A percentile compares a stretch with the other conserved stretches of the same genome.
Evolutionary conservation across 1,284 basidiomycete genomes (phyloP).

Genomic region (Leccinum glutinopallens): DNA sequence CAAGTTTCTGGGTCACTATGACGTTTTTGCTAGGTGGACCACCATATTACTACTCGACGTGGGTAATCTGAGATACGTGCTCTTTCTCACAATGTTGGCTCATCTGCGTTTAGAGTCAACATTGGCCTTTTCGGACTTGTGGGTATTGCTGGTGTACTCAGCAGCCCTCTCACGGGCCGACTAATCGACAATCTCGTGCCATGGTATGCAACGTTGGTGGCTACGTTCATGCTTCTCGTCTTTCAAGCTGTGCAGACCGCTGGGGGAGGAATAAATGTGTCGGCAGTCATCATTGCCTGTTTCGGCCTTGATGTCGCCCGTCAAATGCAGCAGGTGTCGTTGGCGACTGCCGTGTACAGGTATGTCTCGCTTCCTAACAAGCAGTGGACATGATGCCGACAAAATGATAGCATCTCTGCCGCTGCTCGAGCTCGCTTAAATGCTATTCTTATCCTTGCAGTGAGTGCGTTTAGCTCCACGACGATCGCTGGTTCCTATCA

Average conservation of each 20-base stretch:
- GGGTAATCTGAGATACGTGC: slow-evolving; percentile 24
- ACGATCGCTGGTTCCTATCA: neutral
- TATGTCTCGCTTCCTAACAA: slow-evolving; percentile 14
- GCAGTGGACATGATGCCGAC: neutral
- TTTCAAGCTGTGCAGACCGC: slow-evolving; percentile 57
- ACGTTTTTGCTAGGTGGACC: slow-evolving; percentile 70
- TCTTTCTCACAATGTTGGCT: slow-evolving; percentile 10
- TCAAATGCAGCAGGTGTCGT: slow-evolving; percentile 46
- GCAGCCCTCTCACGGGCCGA: slow-evolving; percentile 62
- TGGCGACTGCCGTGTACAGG: slow-evolving; percentile 42
- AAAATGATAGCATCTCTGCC: slow-evolving; percentile 48
- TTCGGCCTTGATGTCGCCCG: slow-evolving; percentile 48
- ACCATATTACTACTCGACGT: slow-evolving; percentile 70
- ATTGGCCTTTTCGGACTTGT: slow-evolving; percentile 75
- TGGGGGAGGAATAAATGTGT: slow-evolving; percentile 60
- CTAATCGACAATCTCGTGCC: slow-evolving; percentile 64
- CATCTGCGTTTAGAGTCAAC: slow-evolving; percentile 45
- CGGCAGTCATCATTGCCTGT: slow-evolving; percentile 52
- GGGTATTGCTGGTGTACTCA: slow-evolving; percentile 67
- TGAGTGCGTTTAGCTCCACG: slow-evolving; percentile 29
- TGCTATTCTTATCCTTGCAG: slow-evolving; percentile 61
- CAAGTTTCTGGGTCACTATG: slow-evolving; percentile 69
- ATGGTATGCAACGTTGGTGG: slow-evolving; percentile 64
- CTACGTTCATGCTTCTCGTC: slow-evolving; percentile 43
- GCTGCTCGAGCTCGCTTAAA: slow-evolving; percentile 63